Conservation (phyloP, 1,284 basidiomycete genomes). For the Austroboletus rostrupii region DNA sequence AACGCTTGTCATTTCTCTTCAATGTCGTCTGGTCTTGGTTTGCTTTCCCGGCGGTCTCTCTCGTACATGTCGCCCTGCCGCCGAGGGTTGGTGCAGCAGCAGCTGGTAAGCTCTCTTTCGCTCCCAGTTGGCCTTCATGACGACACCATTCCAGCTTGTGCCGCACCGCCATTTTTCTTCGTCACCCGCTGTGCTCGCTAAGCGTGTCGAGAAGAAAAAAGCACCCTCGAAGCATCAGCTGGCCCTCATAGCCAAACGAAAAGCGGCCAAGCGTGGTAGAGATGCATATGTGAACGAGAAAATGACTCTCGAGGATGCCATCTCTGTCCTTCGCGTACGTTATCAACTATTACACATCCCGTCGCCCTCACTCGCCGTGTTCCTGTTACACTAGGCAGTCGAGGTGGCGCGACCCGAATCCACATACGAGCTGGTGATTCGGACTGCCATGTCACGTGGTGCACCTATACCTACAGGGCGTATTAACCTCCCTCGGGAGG, state of each 20-base stretch:
- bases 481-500: conserved; percentile 67
- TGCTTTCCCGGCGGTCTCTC: conserved; percentile 22
- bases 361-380: conserved; percentile 6
- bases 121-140: background rate
- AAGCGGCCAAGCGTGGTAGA: conserved; percentile 31
- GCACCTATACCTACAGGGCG: conserved; percentile 79
- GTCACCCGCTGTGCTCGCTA: conserved; percentile 41
- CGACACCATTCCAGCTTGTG: conserved; percentile 1
- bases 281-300: conserved; percentile 55
- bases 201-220: conserved; percentile 46
- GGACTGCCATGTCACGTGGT: conserved; percentile 72
- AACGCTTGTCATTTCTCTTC: background rate
- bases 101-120: background rate
- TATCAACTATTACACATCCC: background rate
- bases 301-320: conserved; percentile 59
- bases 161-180: conserved; percentile 47
- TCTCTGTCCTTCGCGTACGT: conserved; percentile 66
- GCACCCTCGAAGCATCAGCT: conserved; percentile 62
- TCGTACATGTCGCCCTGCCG: conserved; percentile 4
- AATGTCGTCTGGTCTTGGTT: conserved; percentile 20
- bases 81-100: background rate
- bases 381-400: conserved; percentile 51
- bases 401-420: conserved; percentile 73
- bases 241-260: conserved; percentile 46
- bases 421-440: conserved; percentile 77